Evolutionary conservation across 2,329 filamentous ascomycete species (phyloP).

Genomic region (Didymella keratinophila): DNA sequence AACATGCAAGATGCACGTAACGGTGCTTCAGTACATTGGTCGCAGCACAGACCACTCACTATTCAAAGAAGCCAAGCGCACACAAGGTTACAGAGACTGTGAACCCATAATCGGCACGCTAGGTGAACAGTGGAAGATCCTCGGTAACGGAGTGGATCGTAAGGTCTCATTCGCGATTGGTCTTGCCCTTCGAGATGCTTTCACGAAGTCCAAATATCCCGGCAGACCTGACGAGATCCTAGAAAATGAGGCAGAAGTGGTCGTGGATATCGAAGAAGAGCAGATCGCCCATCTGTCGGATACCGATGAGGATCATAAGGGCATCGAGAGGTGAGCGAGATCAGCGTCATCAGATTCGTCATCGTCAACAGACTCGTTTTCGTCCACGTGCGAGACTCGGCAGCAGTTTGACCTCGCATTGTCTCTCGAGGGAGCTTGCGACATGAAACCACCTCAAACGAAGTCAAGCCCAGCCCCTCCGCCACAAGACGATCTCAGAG

Average conservation of each 20-base stretch:
- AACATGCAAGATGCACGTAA: constrained; percentile 62
- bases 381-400: not conserved
- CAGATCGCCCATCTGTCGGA: not conserved
- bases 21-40: constrained; percentile 70
- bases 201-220: not conserved
- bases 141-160: constrained; percentile 80
- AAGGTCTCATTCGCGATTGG: constrained; percentile 73
- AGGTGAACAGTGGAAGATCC: constrained; percentile 66
- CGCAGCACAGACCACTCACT: constrained; percentile 66
- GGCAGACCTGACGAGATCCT: not conserved
- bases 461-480: not conserved
- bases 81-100: constrained; percentile 73
- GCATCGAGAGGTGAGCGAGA: not conserved
- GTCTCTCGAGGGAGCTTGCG: not conserved
- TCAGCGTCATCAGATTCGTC: not conserved
- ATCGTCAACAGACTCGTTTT: not conserved
- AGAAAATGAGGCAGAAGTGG: not conserved
- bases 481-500: not conserved
- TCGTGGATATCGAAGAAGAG: constrained; percentile 5
- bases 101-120: constrained; percentile 72
- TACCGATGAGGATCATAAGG: too few species aligned
- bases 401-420: not conserved
- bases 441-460: not conserved
- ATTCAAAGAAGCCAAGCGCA: constrained; percentile 72
- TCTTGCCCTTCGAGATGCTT: constrained; percentile 43